Conservation (phyloP, 192 early-diverging fungal genomes). For the Entrophospora sp. region DNA sequence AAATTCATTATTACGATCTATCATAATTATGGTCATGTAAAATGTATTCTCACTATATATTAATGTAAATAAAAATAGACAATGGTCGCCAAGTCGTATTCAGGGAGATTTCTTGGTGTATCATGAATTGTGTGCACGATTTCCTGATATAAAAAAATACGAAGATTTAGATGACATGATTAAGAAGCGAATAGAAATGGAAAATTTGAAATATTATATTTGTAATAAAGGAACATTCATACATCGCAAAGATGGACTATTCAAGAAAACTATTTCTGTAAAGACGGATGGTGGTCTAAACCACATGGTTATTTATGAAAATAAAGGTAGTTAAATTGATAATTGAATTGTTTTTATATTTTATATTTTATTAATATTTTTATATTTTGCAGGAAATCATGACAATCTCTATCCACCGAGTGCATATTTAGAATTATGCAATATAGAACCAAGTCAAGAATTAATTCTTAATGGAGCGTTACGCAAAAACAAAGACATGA, state of each 20-base stretch:
- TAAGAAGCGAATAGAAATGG: constrained; percentile 21
- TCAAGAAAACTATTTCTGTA: constrained; percentile 32
- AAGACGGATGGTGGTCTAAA: constrained; percentile 4
- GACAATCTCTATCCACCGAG: neutral
- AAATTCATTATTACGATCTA: neutral
- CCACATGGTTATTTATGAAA: constrained; percentile 17
- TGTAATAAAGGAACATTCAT: constrained; percentile 33
- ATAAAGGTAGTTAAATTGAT: neutral
- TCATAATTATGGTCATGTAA: neutral
- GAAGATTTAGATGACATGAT: constrained; percentile 22
- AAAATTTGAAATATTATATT: constrained; percentile 22
- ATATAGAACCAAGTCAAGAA: neutral
- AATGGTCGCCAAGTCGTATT: constrained; percentile 33
- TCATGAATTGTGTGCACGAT: constrained; percentile 24
- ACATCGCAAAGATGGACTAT: constrained; percentile 27
- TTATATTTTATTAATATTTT: no score
- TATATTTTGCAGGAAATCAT: neutral
- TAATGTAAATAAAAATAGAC: no score
- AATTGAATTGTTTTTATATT: no score
- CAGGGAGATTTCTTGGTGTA: constrained; percentile 32
- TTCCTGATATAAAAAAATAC: constrained; percentile 22
- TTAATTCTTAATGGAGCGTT: neutral
- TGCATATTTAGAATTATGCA: constrained; percentile 6
- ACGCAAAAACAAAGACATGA: neutral
- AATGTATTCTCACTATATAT: no score